Percentiles rank a stretch among this genome's conserved stretches.
Evolutionary conservation across 208 protist species (phyloP).

Genomic region (Leishmania tarentolae): DNA sequence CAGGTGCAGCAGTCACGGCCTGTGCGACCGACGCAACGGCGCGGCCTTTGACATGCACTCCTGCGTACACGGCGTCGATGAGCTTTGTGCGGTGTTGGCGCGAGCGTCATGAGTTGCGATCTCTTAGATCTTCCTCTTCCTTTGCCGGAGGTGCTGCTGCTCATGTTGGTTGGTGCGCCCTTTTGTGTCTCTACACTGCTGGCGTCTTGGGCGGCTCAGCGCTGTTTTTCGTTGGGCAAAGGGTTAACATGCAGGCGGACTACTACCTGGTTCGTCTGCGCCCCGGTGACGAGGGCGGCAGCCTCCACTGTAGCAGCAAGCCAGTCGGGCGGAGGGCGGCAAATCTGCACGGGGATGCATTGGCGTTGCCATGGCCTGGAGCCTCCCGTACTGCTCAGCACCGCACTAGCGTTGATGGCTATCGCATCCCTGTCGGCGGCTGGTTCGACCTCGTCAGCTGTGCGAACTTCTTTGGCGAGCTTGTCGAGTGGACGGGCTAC

Average conservation of each 20-base stretch:
- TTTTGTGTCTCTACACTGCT: constrained; percentile 10
- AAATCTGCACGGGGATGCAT: not conserved
- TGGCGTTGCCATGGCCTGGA: not conserved
- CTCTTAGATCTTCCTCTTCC: not conserved
- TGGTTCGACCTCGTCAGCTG: constrained; percentile 79
- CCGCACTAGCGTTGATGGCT: constrained; percentile 8
- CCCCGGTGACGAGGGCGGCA: not conserved
- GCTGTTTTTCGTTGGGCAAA: constrained; percentile 57
- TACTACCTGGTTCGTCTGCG: constrained; percentile 58
- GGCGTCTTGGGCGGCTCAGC: constrained; percentile 29
- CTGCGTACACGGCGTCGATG: constrained; percentile 12
- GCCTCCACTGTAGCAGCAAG: not conserved
- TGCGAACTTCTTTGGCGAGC: constrained; percentile 81
- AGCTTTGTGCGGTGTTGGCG: constrained; percentile 18
- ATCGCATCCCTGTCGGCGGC: constrained; percentile 60
- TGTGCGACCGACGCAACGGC: not conserved
- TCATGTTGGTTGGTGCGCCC: not conserved
- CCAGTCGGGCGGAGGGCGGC: not conserved
- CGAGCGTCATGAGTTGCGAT: not conserved
- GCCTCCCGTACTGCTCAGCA: not conserved
- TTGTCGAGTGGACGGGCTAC: constrained; percentile 80
- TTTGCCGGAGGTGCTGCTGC: not conserved
- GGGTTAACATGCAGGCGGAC: constrained; percentile 53
- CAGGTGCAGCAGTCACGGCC: constrained; percentile 16
- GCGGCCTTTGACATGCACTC: not conserved